Evolutionary conservation across 345 rosid species (phyloP).

Genomic region (Hypericum perforatum): DNA sequence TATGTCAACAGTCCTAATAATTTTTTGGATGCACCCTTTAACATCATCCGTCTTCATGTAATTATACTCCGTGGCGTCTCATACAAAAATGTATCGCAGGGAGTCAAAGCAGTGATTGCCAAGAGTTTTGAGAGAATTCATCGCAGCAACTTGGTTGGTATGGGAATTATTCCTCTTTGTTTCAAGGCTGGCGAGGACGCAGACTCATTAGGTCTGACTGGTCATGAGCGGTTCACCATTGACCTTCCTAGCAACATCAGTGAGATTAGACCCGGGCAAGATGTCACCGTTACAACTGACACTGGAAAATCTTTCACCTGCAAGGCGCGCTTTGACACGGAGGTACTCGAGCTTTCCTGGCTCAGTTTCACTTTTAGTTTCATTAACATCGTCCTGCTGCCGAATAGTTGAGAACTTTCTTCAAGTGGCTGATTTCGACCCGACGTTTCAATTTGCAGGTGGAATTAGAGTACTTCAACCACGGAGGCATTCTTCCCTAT

Average conservation of each 20-base stretch:
- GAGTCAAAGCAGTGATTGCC: slow-evolving; percentile 57
- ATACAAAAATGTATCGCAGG: slow-evolving; percentile 14
- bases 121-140: slow-evolving; percentile 70
- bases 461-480: slow-evolving; percentile 4
- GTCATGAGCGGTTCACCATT: slow-evolving; percentile 49
- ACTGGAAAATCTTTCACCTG: slow-evolving; percentile 8
- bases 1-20: slow-evolving; percentile 2
- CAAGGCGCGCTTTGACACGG: slow-evolving; percentile 8
- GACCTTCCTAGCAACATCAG: slow-evolving; percentile 32
- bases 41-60: background rate
- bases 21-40: background rate
- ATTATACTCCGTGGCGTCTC: too few relatives aligned
- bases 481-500: slow-evolving; percentile 7
- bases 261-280: slow-evolving; percentile 8
- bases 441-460: slow-evolving; percentile 1
- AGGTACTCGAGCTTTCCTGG: background rate
- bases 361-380: background rate
- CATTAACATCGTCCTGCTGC: too few relatives aligned
- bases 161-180: slow-evolving; percentile 55
- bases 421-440: background rate
- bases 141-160: slow-evolving; percentile 51
- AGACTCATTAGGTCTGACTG: slow-evolving; percentile 46
- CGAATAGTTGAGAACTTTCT: background rate
- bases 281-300: slow-evolving; percentile 4
- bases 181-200: slow-evolving; percentile 55